Conservation (phyloP, 2,329 filamentous ascomycete genomes). For the Aspergillus aculeatus region DNA sequence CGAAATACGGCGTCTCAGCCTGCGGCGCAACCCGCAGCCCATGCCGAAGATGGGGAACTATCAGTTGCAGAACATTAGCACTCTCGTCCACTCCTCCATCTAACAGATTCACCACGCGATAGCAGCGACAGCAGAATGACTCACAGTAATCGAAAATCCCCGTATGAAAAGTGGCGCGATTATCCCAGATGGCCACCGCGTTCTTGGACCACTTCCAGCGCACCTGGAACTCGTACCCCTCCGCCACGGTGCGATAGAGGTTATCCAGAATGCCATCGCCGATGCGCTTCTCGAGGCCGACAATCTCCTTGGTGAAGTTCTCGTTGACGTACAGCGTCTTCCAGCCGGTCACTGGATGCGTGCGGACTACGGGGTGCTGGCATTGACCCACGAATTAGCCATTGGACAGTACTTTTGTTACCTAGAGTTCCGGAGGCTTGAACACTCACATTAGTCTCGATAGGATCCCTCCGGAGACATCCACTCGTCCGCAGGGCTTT, state of each 20-base stretch:
- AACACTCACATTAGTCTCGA: conserved; percentile 20
- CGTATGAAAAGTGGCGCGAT: conserved; percentile 7
- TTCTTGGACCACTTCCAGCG: conserved; percentile 13
- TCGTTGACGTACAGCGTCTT: conserved; percentile 38
- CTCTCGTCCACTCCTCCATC: no score
- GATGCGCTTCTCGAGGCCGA: conserved; percentile 11
- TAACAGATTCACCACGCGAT: no score
- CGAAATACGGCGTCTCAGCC: conserved; percentile 8
- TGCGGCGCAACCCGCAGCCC: conserved; percentile 9
- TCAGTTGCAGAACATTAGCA: not conserved
- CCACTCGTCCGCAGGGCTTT: conserved; percentile 15
- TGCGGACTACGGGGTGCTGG: conserved; percentile 32
- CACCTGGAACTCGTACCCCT: conserved; percentile 7
- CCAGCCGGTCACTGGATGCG: conserved; percentile 34
- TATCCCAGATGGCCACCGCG: conserved; percentile 11
- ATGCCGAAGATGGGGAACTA: conserved; percentile 8
- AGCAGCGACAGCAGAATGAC: not conserved
- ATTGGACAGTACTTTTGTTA: no score
- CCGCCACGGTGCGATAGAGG: not conserved
- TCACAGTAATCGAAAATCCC: conserved; percentile 11
- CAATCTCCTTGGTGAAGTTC: conserved; percentile 27
- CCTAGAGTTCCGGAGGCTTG: accelerated
- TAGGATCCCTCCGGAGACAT: conserved; percentile 31
- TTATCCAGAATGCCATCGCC: conserved; percentile 10
- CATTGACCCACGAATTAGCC: no score